These are phyloP conservation scores for Gossypium raimondii DNA, from an alignment of 345 rosid species.

Conservation along the genomic window DNA sequence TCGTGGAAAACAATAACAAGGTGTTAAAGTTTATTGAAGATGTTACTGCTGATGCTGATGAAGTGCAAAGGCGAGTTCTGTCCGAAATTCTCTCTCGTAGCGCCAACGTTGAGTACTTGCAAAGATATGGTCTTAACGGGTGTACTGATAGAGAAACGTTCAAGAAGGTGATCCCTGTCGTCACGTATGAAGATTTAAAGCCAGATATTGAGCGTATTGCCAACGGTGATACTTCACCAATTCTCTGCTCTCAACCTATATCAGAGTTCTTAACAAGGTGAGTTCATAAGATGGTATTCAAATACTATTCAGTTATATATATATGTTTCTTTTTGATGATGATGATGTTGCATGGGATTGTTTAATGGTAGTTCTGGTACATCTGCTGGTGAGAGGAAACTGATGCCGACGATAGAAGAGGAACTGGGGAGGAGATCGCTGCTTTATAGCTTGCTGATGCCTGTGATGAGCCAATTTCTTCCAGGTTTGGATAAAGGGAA, in stretches of 20 bases:
- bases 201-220: constrained; percentile 47
- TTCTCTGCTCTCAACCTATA: constrained; percentile 50
- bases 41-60: constrained; percentile 35
- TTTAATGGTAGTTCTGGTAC: constrained; percentile 45
- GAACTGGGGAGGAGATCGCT: constrained; percentile 47
- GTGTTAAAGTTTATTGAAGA: constrained; percentile 40
- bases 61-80: constrained; percentile 38
- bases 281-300: neutral
- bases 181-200: constrained; percentile 45
- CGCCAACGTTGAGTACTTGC: constrained; percentile 44
- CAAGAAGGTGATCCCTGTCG: constrained; percentile 43
- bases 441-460: constrained; percentile 53
- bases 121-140: constrained; percentile 36
- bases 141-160: constrained; percentile 36
- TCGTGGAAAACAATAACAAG: constrained; percentile 29
- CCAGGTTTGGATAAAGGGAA: constrained; percentile 49
- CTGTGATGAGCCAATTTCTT: constrained; percentile 46
- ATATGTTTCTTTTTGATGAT: neutral
- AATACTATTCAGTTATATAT: neutral
- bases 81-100: constrained; percentile 40
- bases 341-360: constrained; percentile 16
- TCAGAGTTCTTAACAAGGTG: constrained; percentile 58
- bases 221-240: constrained; percentile 45
- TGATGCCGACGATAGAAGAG: constrained; percentile 58
- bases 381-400: constrained; percentile 55